Evolutionary conservation across 2,329 filamentous ascomycete species (phyloP).

Genomic region (Epichloe sibirici): DNA sequence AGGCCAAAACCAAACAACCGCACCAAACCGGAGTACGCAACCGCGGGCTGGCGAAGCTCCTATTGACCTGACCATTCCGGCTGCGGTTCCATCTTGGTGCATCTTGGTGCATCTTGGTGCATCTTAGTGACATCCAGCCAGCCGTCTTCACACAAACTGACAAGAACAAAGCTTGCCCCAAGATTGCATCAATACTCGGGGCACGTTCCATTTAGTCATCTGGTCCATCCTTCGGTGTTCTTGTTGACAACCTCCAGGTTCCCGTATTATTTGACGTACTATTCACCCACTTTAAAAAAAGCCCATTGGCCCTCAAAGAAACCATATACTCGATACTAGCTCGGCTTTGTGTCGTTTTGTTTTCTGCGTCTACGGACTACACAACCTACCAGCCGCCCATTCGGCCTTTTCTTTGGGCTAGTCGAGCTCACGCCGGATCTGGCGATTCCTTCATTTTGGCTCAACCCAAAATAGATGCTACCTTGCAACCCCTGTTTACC

Average conservation of each 20-base stretch:
- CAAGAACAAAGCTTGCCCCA: not conserved
- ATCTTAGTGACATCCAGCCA: not conserved
- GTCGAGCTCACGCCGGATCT: not conserved
- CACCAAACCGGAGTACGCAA: not conserved
- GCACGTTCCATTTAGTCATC: not conserved
- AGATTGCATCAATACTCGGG: not conserved
- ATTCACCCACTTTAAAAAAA: not conserved
- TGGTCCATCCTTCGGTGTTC: not conserved
- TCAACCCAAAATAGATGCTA: not conserved
- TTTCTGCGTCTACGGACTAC: not conserved
- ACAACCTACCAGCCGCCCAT: not conserved
- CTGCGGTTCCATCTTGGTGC: not conserved
- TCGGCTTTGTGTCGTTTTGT: not conserved
- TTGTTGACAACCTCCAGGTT: not conserved
- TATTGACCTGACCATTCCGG: not conserved
- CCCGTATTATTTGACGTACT: not conserved
- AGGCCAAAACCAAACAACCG: slow-evolving; percentile 1
- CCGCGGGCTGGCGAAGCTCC: not conserved
- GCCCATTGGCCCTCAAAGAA: not conserved
- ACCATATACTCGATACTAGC: not conserved
- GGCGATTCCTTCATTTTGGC: not conserved
- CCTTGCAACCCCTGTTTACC: not conserved
- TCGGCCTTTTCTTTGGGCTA: not conserved
- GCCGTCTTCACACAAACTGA: not conserved
- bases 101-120: no score